Evolutionary conservation across 192 early-diverging fungal species (phyloP), one percentile per base, ranked within the genome.

Genomic region (Spizellomyces punctatus): DNA sequence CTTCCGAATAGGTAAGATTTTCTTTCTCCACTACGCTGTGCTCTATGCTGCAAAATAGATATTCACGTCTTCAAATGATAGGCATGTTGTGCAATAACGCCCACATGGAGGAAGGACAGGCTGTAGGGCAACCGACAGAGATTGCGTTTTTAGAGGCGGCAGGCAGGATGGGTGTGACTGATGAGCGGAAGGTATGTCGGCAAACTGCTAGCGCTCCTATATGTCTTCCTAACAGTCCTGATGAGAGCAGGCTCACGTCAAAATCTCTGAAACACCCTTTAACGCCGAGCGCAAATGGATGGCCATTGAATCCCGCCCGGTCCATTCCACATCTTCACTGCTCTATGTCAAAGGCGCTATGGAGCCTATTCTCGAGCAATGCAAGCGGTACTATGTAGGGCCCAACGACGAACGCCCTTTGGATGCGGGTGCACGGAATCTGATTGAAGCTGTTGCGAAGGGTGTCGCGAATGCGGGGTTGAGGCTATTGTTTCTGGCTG

Each of bases 1-100:
- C 63, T 72, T 44, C 74, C 79, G 47, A 5, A 52, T 77, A 27
- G 76, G 64, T 66, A 36, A 36, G 0, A 3, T 36, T 19, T 12
- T 12, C 2, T 2, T 12, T 21, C 22, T 21, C 27, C 27, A 36
- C 27, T 0, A 36, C 12, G 17, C 50, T 54, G 14, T 54, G 50
- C 2, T 0, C 50, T n/a, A 54, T 54, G 14, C 0, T 12, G 17
- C 50, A 54, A 54, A n/a, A 54, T 54, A n/a, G 12, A 12, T n/a
- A 54, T 54, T 54, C 14, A 12, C 50, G 4, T 12, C 50, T n/a
- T 54, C 50, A 54, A 54, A 54, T 54, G 50, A 54, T 54, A 78
- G 95, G 92, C 63, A 94, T 91, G 68, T 65, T 97, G 22, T 98
- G 96, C 80, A 99, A 98, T 76, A 96, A 99, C 81, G 89, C 95